These are phyloP conservation scores for Periconia macrospinosa DNA, from an alignment of 2,329 filamentous ascomycete species.

Conservation along the genomic window DNA sequence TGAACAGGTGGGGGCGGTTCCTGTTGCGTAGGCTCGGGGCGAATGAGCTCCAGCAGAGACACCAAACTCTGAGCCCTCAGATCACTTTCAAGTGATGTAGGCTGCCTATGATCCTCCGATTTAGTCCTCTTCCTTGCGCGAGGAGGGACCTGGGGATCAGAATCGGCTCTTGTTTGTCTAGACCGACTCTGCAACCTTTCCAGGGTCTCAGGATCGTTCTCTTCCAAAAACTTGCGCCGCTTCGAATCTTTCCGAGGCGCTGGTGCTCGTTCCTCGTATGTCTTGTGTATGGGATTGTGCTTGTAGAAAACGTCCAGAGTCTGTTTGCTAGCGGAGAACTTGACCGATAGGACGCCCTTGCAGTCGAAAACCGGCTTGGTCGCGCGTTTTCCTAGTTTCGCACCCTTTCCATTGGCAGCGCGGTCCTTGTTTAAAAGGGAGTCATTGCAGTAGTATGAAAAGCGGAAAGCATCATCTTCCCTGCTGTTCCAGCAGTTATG, in stretches of 20 bases:
- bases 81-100: constrained; percentile 43
- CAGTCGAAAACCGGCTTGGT: constrained; percentile 54
- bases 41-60: constrained; percentile 42
- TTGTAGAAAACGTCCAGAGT: constrained; percentile 50
- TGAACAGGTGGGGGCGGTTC: constrained; percentile 16
- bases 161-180: constrained; percentile 20
- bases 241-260: constrained; percentile 45
- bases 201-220: constrained; percentile 38
- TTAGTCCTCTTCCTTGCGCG: constrained; percentile 31
- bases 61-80: constrained; percentile 40
- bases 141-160: constrained; percentile 17
- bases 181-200: constrained; percentile 26
- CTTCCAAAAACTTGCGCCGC: constrained; percentile 38
- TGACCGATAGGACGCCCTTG: constrained; percentile 51
- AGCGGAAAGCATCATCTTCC: constrained; percentile 50
- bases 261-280: constrained; percentile 48
- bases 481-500: constrained; percentile 54
- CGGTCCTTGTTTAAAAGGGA: constrained; percentile 55
- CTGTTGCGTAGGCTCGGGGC: constrained; percentile 16
- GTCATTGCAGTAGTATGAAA: constrained; percentile 55
- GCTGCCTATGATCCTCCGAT: constrained; percentile 25
- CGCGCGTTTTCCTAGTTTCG: constrained; percentile 39
- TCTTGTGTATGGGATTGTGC: constrained; percentile 51
- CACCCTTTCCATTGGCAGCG: constrained; percentile 48
- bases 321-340: constrained; percentile 49